Evolutionary conservation across 345 rosid species (phyloP), one percentile per base, ranked within the genome.

Genomic region (Capsella bursapastoris): DNA sequence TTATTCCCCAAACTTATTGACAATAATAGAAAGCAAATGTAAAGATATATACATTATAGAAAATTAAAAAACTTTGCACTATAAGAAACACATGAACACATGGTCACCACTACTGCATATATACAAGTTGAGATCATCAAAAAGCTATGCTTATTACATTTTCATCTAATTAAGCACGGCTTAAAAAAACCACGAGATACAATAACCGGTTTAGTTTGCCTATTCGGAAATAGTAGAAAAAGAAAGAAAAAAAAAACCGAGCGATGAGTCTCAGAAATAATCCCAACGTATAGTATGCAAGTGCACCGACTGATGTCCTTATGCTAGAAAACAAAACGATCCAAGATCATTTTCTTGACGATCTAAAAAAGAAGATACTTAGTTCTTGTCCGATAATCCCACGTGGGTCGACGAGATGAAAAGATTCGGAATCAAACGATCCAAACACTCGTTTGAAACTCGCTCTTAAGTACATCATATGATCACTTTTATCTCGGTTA

Each of bases 341-440:
- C 57, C 29, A 57, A 57, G 8, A 41, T 44, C 64, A 64, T 9
- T 18, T 61, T 57, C 49, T 8, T 32, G 66, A 40, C 4, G 84
- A 88, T 29, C 91, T 83, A 47, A 77, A 68, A 78, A 90, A 79
- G 87, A 85, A 88, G 59, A 90, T 79, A 63, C 97, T 88, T 28
- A 90, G 81, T 74, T 90, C 93, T 79, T 90, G 93, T 45, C 91
- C 91, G 5, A 85, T 82, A 53, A 79, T 70, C 25, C 91, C 89
- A 14, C 83, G 85, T 0, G 91, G 97, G 35, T 88, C 93, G 8
- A 90, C 81, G 77, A 90, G 75, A 68, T 86, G 93, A 73, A 87
- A 90, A 50, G 97, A 87, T 72, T 88, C 90, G 2, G 93, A 84
- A 41, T 83, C 67, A 4, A 78, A 44, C 0, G 91, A 85, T 5